Conservation (phyloP, 228 moss, liverwort and hornwort species). For the Sphagnum fallax region DNA sequence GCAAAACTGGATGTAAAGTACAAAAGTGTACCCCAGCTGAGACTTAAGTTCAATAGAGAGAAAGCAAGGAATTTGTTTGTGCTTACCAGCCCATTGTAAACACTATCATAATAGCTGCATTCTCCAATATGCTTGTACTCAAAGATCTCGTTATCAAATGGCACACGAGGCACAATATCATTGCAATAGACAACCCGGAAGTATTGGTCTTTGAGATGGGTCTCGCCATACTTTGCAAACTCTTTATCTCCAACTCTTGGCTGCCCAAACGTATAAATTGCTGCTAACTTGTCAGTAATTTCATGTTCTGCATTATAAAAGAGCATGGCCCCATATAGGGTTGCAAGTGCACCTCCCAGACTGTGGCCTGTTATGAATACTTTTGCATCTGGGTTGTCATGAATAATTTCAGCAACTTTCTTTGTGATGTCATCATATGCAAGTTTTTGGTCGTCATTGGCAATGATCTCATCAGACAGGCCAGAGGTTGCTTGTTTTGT, state of each 20-base stretch:
- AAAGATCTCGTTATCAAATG: constrained; percentile 39
- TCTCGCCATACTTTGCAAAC: constrained; percentile 25
- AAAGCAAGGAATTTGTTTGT: neutral
- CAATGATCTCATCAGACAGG: constrained; percentile 17
- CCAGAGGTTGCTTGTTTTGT: constrained; percentile 21
- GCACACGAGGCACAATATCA: constrained; percentile 50
- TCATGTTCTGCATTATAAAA: constrained; percentile 27
- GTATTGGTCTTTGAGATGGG: constrained; percentile 19
- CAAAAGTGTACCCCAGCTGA: neutral
- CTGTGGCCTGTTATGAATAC: constrained; percentile 62
- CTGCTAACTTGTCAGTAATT: constrained; percentile 23
- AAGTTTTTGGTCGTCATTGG: constrained; percentile 11
- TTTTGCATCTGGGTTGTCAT: constrained; percentile 29
- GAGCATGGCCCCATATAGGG: constrained; percentile 41
- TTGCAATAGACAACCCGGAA: constrained; percentile 57
- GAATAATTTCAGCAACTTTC: constrained; percentile 21
- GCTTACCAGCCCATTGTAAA: constrained; percentile 19
- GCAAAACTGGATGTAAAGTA: neutral
- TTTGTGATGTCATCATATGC: constrained; percentile 47
- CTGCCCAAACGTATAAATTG: constrained; percentile 67
- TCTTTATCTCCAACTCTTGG: constrained; percentile 48
- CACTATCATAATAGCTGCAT: constrained; percentile 38
- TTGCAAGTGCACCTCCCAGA: constrained; percentile 51
- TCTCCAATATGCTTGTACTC: constrained; percentile 46
- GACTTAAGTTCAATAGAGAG: neutral